These are phyloP conservation scores for Alternaria panax DNA, from an alignment of 2,329 filamentous ascomycete species.

Conservation along the genomic window DNA sequence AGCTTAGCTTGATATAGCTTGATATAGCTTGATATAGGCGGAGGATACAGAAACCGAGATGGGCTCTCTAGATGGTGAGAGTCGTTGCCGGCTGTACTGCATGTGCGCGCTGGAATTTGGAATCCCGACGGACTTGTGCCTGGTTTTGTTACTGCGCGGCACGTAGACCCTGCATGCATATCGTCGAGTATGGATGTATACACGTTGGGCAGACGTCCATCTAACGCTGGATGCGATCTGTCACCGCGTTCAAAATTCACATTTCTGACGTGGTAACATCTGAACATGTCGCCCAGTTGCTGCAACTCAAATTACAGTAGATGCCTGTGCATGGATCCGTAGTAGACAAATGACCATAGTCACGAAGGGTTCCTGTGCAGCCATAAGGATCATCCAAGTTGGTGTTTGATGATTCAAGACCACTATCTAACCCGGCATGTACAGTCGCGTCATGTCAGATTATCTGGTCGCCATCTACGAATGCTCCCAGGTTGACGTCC, in stretches of 20 bases:
- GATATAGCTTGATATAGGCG: constrained; percentile 3
- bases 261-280: not conserved
- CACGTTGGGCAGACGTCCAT: not conserved
- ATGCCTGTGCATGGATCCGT: not conserved
- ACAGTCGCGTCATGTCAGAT: not conserved
- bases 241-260: not conserved
- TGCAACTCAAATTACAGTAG: not conserved
- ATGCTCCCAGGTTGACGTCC: not conserved
- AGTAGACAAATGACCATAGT: not conserved
- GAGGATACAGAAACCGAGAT: not conserved
- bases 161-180: constrained; percentile 2
- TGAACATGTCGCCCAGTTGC: not conserved
- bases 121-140: not conserved
- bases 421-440: not conserved
- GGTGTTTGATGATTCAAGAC: constrained; percentile 4
- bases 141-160: not conserved
- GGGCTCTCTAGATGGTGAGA: not conserved
- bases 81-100: not conserved
- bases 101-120: not conserved
- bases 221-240: not conserved
- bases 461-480: not conserved
- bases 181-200: not conserved
- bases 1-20: not conserved
- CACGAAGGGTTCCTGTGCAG: not conserved
- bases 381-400: not conserved